These are phyloP conservation scores for Cenchrus purpureus DNA, from an alignment of 176 grass and related monocot species.

Conservation along the genomic window DNA sequence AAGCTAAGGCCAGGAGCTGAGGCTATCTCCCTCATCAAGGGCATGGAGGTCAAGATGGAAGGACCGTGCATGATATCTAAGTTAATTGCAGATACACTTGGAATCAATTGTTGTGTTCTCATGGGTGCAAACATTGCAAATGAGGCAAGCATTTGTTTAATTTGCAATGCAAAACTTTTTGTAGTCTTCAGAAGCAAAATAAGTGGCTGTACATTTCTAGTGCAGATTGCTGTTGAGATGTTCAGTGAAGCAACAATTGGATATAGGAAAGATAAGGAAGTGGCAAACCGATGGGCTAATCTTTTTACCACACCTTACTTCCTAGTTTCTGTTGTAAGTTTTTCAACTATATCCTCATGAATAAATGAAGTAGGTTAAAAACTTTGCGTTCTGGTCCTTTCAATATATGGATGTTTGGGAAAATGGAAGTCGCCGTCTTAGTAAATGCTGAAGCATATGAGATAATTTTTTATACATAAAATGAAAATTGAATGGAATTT, in stretches of 20 bases:
- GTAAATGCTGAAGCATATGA: background rate
- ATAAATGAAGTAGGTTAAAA: background rate
- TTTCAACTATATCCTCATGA: slow-evolving; percentile 20
- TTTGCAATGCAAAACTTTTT: slow-evolving; percentile 5
- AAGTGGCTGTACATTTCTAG: slow-evolving; percentile 26
- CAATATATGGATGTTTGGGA: background rate
- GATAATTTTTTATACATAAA: background rate
- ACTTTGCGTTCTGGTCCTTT: background rate
- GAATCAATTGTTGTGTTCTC: slow-evolving; percentile 93
- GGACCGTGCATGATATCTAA: slow-evolving; percentile 97
- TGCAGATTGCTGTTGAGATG: slow-evolving; percentile 89
- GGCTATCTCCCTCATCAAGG: slow-evolving; percentile 93
- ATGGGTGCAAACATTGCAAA: slow-evolving; percentile 99
- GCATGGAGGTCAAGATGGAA: slow-evolving; percentile 96
- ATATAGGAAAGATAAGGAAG: slow-evolving; percentile 84
- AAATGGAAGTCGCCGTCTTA: background rate
- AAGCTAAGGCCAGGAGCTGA: slow-evolving; percentile 74
- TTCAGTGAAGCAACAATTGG: slow-evolving; percentile 98
- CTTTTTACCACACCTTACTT: slow-evolving; percentile 84
- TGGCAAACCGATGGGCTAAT: slow-evolving; percentile 68
- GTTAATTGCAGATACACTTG: slow-evolving; percentile 76
- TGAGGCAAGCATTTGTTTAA: slow-evolving; percentile 60
- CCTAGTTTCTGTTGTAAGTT: slow-evolving; percentile 75
- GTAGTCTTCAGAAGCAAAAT: background rate
- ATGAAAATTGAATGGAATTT: background rate